Evolutionary conservation across 192 early-diverging fungal species (phyloP).

Genomic region (Podila clonocystis): DNA sequence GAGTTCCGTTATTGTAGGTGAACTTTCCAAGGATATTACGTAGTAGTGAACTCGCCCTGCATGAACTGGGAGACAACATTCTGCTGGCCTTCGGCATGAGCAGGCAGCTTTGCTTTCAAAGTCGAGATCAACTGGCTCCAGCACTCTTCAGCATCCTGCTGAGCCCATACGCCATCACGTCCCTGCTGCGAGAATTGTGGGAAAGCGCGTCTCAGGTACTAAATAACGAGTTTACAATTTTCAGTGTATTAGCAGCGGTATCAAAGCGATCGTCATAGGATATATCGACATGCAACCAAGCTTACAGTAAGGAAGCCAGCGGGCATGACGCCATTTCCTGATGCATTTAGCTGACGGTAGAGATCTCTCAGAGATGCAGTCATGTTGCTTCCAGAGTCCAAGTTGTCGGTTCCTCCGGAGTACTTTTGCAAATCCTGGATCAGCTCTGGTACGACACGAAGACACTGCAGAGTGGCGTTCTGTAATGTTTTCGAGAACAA

Average conservation of each 20-base stretch:
- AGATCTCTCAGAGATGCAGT: constrained; percentile 76
- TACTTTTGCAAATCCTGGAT: constrained; percentile 54
- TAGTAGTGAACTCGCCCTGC: constrained; percentile 71
- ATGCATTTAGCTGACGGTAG: constrained; percentile 74
- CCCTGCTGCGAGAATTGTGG: constrained; percentile 91
- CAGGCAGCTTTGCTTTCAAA: constrained; percentile 65
- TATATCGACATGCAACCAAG: not conserved
- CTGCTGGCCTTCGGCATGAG: constrained; percentile 17
- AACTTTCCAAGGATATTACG: constrained; percentile 18
- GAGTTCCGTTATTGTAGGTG: not conserved
- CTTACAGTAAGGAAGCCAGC: constrained; percentile 79
- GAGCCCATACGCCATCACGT: constrained; percentile 74
- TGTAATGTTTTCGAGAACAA: constrained; percentile 45
- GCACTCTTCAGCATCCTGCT: constrained; percentile 99
- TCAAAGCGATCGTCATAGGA: not conserved
- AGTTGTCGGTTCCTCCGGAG: constrained; percentile 52
- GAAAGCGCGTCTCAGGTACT: constrained; percentile 78
- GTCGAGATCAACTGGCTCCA: constrained; percentile 88
- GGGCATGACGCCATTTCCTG: constrained; percentile 80
- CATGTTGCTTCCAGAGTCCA: constrained; percentile 71
- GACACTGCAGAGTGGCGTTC: constrained; percentile 94
- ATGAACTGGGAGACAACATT: constrained; percentile 70
- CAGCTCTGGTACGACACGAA: constrained; percentile 89
- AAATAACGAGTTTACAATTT: not conserved
- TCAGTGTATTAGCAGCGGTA: not conserved